Conservation (phyloP, 192 early-diverging fungal genomes). For the Entomortierella parvispora region DNA sequence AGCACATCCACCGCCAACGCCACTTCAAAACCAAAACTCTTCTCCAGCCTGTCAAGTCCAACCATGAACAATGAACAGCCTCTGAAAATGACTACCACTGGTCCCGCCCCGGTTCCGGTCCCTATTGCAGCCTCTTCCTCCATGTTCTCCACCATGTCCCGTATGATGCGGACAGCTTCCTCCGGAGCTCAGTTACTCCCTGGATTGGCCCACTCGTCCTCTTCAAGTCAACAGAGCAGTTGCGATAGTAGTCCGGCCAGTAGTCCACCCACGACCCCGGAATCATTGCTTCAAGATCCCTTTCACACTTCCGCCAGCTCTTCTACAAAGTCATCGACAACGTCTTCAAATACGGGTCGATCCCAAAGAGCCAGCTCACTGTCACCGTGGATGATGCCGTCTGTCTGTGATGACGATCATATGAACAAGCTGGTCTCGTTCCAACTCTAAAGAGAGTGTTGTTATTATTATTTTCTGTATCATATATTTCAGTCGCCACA, state of each 20-base stretch:
- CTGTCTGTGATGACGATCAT: slow-evolving; percentile 49
- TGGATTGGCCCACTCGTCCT: neutral
- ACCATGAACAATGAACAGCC: no score
- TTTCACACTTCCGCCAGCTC: neutral
- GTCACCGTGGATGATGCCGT: slow-evolving; percentile 48
- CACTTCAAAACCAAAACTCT: slow-evolving; percentile 9
- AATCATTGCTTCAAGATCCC: neutral
- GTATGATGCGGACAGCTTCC: slow-evolving; percentile 33
- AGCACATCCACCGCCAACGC: neutral
- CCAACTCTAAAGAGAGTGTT: slow-evolving; percentile 12
- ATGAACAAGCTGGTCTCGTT: slow-evolving; percentile 53
- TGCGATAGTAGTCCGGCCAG: neutral
- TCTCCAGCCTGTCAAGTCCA: no score
- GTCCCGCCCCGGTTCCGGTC: neutral
- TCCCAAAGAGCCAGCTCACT: neutral
- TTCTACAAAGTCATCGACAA: neutral
- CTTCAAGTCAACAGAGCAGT: neutral
- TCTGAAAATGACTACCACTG: neutral
- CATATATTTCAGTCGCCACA: no score
- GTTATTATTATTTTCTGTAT: neutral
- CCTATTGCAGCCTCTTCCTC: slow-evolving; percentile 3
- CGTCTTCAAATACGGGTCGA: neutral
- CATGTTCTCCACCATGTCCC: slow-evolving; percentile 45
- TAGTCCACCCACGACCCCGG: neutral
- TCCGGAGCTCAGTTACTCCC: slow-evolving; percentile 1